Base-by-base conservation (phyloP, 306 rosid species). In the Amphicarpaea edgeworthii region DNA sequence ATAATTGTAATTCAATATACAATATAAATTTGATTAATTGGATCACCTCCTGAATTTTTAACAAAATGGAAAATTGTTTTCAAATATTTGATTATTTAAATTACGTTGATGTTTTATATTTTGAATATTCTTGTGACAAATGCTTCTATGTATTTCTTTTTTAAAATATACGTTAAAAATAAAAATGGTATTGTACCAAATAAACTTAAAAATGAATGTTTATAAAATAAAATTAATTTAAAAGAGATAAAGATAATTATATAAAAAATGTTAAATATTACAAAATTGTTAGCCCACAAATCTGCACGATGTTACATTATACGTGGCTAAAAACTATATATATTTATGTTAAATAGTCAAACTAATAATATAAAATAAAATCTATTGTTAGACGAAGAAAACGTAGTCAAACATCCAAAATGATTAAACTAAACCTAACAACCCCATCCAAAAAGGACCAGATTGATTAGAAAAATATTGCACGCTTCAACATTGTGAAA, bases 391-490 rank as follows among this genome's bases (percentile, higher is more conserved):
- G 46, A 34, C 6, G 1, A 62, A 59, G 6, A 59, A 32, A 61
- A 9, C 12, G 2, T 3, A 40, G 50, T 64, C 28, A 62, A 30
- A 30, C 9, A 57, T 14, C 2, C 12, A 28, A 61, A 19, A 38
- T 38, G 17, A 17, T 64, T 0, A 40, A 64, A 64, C 28, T 17
- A 63, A 17, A 37, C 16, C 14, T 38, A n/a, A 7, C 7, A 61
- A 32, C 1, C 8, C 62, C 2, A 61, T 3, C 12, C 3, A 32
- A 30, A 17, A 62, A 34, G 21, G 23, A 32, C 3, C 15, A 62
- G 46, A 16, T n/a, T 37, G 28, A 62, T 37, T 62, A 37, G 28
- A 62, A 3, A 62, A 62, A 37, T 4, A 62, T 34, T 62, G 68
- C 46, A 61, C 7, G 68, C 68, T 32, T n/a, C 11, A 60, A 60